These are phyloP conservation scores for Globisporangium abappressorium DNA, from an alignment of 352 stramenopile genomes.

Conservation along the genomic window DNA sequence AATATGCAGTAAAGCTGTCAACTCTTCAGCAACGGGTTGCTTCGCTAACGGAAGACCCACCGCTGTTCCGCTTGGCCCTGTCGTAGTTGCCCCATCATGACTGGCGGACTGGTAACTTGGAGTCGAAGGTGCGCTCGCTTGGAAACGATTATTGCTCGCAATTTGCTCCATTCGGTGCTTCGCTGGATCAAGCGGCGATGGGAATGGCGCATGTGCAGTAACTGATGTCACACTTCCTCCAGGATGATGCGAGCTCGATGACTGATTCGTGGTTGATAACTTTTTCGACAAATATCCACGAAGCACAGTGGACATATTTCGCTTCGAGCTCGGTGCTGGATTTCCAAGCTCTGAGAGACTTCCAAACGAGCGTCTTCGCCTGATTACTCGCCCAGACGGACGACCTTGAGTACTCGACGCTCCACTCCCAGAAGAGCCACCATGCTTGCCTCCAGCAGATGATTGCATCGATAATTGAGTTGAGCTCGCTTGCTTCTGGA, in stretches of 20 bases:
- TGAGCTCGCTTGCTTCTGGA: constrained; percentile 11
- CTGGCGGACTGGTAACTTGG: constrained; percentile 2
- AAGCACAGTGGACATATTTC: constrained; percentile 37
- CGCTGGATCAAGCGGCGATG: constrained; percentile 11
- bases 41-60: constrained; percentile 7
- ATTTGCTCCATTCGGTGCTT: constrained; percentile 18
- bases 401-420: constrained; percentile 13
- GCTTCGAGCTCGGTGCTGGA: constrained; percentile 33
- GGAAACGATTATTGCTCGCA: constrained; percentile 1
- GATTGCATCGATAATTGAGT: constrained; percentile 6
- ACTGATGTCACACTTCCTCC: not conserved
- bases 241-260: constrained; percentile 4
- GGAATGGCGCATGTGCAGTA: not conserved
- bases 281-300: constrained; percentile 64
- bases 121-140: constrained; percentile 1
- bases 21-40: constrained; percentile 33
- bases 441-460: constrained; percentile 13
- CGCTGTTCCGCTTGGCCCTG: not conserved
- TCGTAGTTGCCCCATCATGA: constrained; percentile 3
- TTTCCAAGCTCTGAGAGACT: constrained; percentile 58
- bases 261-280: not conserved
- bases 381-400: constrained; percentile 38
- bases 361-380: constrained; percentile 67
- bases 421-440: constrained; percentile 3
- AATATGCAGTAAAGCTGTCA: constrained; percentile 58